These are phyloP conservation scores for Colletotrichum sp. DNA, from an alignment of 2,329 filamentous ascomycete genomes.

Conservation along the genomic window DNA sequence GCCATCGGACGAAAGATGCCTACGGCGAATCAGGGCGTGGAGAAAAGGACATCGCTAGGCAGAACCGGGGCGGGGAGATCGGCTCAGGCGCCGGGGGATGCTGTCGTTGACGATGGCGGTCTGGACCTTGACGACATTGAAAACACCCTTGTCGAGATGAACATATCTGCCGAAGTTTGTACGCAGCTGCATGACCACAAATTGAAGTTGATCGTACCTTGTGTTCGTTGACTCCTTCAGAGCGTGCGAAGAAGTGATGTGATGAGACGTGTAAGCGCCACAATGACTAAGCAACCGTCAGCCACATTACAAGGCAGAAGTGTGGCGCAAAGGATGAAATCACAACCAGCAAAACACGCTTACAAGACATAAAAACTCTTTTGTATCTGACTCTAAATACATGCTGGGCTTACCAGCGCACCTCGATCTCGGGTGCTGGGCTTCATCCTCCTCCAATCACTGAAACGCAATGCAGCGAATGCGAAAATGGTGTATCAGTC, in stretches of 20 bases:
- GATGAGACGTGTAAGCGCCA: background rate
- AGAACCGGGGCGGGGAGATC: background rate
- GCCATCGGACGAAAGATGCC: background rate
- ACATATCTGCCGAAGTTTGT: background rate
- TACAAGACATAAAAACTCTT: background rate
- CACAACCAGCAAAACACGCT: background rate
- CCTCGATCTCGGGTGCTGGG: background rate
- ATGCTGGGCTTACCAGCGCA: conserved; percentile 13
- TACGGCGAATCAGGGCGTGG: background rate
- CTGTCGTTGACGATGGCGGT: background rate
- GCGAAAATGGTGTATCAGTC: conserved; percentile 17
- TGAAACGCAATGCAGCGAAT: conserved; percentile 4
- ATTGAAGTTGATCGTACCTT: background rate
- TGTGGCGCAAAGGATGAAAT: background rate
- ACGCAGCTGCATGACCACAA: background rate
- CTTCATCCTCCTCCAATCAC: background rate
- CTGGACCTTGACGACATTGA: background rate
- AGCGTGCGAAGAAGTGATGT: background rate
- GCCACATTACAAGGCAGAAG: background rate
- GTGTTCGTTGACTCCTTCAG: background rate
- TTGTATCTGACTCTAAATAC: conserved; percentile 5
- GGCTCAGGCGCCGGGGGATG: background rate
- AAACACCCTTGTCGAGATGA: background rate
- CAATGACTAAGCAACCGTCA: background rate
- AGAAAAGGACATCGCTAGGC: background rate